Base-by-base conservation (phyloP, 768 basidiomycete genomes). In the Hysterangium stoloniferum region DNA sequence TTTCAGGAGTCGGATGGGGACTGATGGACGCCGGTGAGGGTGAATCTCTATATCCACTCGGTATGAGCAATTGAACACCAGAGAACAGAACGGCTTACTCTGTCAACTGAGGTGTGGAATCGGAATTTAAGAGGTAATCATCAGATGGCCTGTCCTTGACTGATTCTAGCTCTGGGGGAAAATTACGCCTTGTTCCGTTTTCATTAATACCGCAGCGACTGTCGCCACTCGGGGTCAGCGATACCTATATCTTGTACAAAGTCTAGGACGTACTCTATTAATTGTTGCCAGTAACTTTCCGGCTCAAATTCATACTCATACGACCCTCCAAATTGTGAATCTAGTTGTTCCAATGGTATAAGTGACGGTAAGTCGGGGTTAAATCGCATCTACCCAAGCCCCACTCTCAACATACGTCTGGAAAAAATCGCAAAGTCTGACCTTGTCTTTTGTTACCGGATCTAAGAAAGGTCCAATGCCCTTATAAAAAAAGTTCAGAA, bases 381-480 rank as follows among this genome's bases (percentile, higher is more conserved):
- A 64, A 94, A 93, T 20, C 84, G 80, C 82, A 93, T 88, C 85
- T 88, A 56, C 36, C 8, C 9, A 37, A 5, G 28, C 25, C 7
- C 8, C 7, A 27, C 12, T 17, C n/a, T 2, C 36, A 40, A 15
- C n/a, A 32, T 40, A 2, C 4, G 27, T 15, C 12, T 45, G 19
- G 31, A 40, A 50, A 11, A 51, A 40, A 36, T 8, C 4, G 11
- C 25, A 46, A 25, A 17, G 11, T 41, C 72, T 27, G 22, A 84
- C 86, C 80, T 93, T 94, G 60, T 91, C 88, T 37, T 86, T 73
- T 0, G 91, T 93, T 27, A 91, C 79, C 5, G 91, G 90, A 61
- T 94, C 90, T 44, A 94, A 63, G 70, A 93, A 90, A 0, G 90
- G 89, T 7, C 82, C 68, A 56, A 94, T 90, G 36, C 82, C 87